Evolutionary conservation across 768 basidiomycete species (phyloP).

Genomic region (Mycena venus): DNA sequence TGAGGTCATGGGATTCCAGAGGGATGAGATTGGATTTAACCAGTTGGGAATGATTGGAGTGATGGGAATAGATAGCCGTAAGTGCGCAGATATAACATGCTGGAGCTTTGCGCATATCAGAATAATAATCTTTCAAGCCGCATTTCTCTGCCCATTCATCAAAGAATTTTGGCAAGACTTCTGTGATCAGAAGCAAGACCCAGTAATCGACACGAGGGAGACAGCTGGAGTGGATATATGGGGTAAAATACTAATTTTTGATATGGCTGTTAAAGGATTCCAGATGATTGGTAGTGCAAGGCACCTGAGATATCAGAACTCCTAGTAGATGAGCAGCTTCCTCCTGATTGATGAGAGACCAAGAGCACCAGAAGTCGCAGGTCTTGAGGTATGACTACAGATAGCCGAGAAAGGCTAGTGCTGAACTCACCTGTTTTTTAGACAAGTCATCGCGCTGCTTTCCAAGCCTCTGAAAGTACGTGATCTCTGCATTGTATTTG

Average conservation of each 20-base stretch:
- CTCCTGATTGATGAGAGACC: conserved; percentile 44
- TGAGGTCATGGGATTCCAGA: too few species aligned
- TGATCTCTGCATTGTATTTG: conserved; percentile 32
- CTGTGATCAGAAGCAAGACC: not conserved
- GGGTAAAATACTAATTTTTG: not conserved
- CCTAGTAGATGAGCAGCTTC: conserved; percentile 41
- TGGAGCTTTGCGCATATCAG: not conserved
- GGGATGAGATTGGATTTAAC: too few species aligned
- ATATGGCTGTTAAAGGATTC: conserved; percentile 48
- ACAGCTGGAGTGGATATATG: not conserved
- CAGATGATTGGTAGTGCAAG: conserved; percentile 50
- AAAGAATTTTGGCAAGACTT: not conserved
- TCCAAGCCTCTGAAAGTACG: conserved; percentile 32
- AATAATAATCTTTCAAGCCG: not conserved
- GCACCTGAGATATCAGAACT: conserved; percentile 35
- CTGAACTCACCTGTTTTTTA: conserved; percentile 36
- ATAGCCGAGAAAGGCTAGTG: conserved; percentile 37
- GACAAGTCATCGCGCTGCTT: not conserved
- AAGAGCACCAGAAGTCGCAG: conserved; percentile 42
- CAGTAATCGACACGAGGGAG: conserved; percentile 6
- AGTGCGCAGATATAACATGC: too few species aligned
- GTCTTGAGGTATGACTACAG: conserved; percentile 31
- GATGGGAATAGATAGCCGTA: too few species aligned
- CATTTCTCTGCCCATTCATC: not conserved
- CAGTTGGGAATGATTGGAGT: too few species aligned